Evolutionary conservation across 805 yeast species (phyloP).

Genomic region (Zygotorulaspora sp.): DNA sequence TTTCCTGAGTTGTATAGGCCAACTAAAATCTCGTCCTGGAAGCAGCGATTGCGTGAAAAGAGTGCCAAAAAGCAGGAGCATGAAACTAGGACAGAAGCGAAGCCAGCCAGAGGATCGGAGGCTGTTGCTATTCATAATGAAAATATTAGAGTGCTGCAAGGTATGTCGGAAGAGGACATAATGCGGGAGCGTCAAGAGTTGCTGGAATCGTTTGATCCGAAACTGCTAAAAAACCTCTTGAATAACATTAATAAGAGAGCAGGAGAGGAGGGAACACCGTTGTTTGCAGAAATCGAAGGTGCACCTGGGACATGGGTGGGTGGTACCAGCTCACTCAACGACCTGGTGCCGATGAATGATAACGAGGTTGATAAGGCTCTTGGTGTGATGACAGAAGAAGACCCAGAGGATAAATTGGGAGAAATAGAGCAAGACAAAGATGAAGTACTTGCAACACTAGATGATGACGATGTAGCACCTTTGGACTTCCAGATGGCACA

Average conservation of each 20-base stretch:
- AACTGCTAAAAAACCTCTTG: constrained; percentile 54
- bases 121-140: constrained; percentile 74
- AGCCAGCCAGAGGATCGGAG: constrained; percentile 43
- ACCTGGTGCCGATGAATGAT: constrained; percentile 27
- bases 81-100: constrained; percentile 1
- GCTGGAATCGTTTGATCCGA: constrained; percentile 62
- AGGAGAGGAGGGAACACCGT: constrained; percentile 40
- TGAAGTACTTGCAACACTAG: constrained; percentile 22
- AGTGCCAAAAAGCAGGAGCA: constrained; percentile 19
- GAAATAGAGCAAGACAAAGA: constrained; percentile 22
- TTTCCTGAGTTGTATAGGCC: constrained; percentile 35
- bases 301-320: constrained; percentile 38
- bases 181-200: constrained; percentile 62
- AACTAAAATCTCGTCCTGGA: constrained; percentile 48
- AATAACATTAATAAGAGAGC: constrained; percentile 51
- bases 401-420: neutral
- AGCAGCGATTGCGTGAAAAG: constrained; percentile 39
- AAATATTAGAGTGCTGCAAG: constrained; percentile 55
- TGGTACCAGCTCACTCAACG: constrained; percentile 23
- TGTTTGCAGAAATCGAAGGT: constrained; percentile 36
- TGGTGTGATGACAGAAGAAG: constrained; percentile 13
- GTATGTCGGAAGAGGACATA: constrained; percentile 64
- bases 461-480: constrained; percentile 52
- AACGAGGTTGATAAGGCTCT: constrained; percentile 31
- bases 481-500: constrained; percentile 44